phyloP scores from a whole-genome alignment of 176 grass and related monocot species.

The Paspalum notatum region DNA sequence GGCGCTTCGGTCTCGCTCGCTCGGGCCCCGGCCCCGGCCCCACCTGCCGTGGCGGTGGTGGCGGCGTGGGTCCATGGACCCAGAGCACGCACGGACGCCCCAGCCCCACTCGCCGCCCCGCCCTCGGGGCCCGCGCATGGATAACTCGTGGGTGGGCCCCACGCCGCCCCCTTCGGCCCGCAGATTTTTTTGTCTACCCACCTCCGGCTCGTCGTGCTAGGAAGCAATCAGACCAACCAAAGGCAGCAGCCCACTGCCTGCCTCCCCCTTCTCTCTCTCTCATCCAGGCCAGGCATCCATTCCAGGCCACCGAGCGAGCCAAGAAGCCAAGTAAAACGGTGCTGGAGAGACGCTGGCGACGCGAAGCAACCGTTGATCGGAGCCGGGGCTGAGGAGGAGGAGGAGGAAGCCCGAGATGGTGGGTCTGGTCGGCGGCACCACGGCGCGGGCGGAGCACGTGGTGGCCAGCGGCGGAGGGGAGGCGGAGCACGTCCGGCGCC shows the following conservation, averaged over 20 bases:
- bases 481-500: constrained; percentile 62
- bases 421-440: constrained; percentile 33
- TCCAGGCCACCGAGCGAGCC: background rate
- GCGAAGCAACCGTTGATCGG: background rate
- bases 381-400: background rate
- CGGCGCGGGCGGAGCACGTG: constrained; percentile 24
- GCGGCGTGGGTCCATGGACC: constrained; percentile 33
- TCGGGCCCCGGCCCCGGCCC: background rate
- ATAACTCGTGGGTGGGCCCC: constrained; percentile 57
- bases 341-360: background rate
- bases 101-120: background rate
- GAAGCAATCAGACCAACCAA: constrained; percentile 15
- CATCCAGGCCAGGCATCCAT: background rate
- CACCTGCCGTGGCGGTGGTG: background rate
- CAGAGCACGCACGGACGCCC: background rate
- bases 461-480: constrained; percentile 28
- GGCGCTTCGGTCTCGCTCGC: too few relatives aligned
- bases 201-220: background rate
- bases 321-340: background rate
- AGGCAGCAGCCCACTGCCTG: background rate
- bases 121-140: constrained; percentile 49
- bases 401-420: constrained; percentile 35
- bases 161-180: background rate
- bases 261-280: background rate
- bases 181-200: constrained; percentile 61